Base-by-base conservation (phyloP, 805 yeast species). In the Pachysolen tannophilus region DNA sequence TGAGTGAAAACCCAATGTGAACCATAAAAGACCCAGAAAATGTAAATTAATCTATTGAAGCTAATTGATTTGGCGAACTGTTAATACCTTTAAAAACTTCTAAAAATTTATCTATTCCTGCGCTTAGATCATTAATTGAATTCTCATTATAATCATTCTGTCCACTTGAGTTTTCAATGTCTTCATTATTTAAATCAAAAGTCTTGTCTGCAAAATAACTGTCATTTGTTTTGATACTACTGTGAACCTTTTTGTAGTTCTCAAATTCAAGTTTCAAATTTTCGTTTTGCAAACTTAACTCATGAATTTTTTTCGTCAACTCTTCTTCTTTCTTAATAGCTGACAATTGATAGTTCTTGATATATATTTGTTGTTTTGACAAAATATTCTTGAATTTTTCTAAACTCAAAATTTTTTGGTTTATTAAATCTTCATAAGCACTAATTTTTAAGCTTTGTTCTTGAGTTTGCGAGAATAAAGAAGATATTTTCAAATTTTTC, bases 51-150 rank as follows among this genome's bases (percentile, higher is more conserved):
- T n/a, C n/a, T n/a, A n/a, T n/a, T n/a, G n/a, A n/a, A n/a, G n/a
- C n/a, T n/a, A n/a, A n/a, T n/a, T n/a, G n/a, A n/a, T n/a, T n/a
- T n/a, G n/a, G n/a, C n/a, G n/a, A n/a, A n/a, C n/a, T n/a, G n/a
- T n/a, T n/a, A n/a, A 18, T 20, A 8, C 16, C 10, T 26, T 20
- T 31, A 25, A 36, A 27, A 20, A 24, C 28, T 6, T 19, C 20
- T 9, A 36, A 15, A 24, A 36, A 31, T 32, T 29, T 28, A 9
- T 37, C 40, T 3, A 37, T n/a, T 4, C 37, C 37, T 20, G 25
- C 31, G 6, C 37, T 33, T n/a, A 37, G 20, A 9, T 37, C 37
- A 26, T 30, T 32, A n/a, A 37, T 33, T 13, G 40, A 37, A 10
- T 17, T 26, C n/a, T 37, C 40, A 17, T 27, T 37, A 17, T 32